phyloP scores from a whole-genome alignment of 176 grass and related monocot genomes.

The Cenchrus purpureus region DNA sequence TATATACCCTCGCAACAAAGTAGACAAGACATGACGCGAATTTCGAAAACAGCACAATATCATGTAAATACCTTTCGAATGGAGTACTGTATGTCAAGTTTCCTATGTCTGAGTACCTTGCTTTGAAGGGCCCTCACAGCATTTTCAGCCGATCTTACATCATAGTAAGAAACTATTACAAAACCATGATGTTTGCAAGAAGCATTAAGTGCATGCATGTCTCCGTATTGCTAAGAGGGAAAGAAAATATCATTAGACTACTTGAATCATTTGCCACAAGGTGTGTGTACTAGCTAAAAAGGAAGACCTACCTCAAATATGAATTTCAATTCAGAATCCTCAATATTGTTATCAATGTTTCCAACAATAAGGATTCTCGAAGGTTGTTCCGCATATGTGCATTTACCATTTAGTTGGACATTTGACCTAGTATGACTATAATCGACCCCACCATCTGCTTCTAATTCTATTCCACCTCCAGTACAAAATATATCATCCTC shows the following conservation, averaged over 20 bases:
- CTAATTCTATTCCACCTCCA: slow-evolving; percentile 91
- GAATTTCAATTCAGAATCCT: slow-evolving; percentile 68
- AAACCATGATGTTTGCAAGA: slow-evolving; percentile 86
- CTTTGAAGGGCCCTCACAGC: slow-evolving; percentile 79
- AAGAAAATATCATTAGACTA: slow-evolving; percentile 26
- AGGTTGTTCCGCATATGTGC: slow-evolving; percentile 57
- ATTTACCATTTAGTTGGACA: slow-evolving; percentile 55
- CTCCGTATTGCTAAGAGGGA: slow-evolving; percentile 84
- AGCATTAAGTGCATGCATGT: slow-evolving; percentile 72
- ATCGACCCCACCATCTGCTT: slow-evolving; percentile 52
- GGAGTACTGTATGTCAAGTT: slow-evolving; percentile 85
- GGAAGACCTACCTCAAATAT: slow-evolving; percentile 73
- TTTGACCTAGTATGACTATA: slow-evolving; percentile 45
- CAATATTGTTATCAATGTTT: slow-evolving; percentile 82
- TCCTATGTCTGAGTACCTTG: slow-evolving; percentile 68
- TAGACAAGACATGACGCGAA: not conserved
- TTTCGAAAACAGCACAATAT: slow-evolving; percentile 8
- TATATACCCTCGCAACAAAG: not conserved
- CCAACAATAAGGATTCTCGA: slow-evolving; percentile 84
- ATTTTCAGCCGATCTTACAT: slow-evolving; percentile 78
- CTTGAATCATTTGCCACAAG: slow-evolving; percentile 17
- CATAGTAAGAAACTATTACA: slow-evolving; percentile 94
- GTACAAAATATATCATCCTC: slow-evolving; percentile 95
- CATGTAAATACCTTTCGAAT: slow-evolving; percentile 68
- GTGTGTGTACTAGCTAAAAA: slow-evolving; percentile 13